Evolutionary conservation across 495 filamentous ascomycete genomes (phyloP).

Genomic region (Elaphomyces granulatus): DNA sequence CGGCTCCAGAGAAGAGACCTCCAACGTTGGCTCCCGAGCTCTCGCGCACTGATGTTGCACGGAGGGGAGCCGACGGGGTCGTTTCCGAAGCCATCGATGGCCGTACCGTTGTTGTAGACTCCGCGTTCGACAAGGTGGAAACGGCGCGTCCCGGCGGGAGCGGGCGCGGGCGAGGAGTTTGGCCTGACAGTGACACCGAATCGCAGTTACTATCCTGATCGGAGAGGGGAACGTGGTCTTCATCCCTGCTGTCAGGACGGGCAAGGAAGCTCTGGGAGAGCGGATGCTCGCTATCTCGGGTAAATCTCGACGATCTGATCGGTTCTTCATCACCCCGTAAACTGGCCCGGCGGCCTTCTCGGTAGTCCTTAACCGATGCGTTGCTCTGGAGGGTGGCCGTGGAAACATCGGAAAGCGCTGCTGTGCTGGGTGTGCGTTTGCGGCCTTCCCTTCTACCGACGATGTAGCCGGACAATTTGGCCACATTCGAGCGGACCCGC

Average conservation of each 20-base stretch:
- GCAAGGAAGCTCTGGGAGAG: slow-evolving; percentile 69
- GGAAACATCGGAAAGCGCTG: slow-evolving; percentile 17
- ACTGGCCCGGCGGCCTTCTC: slow-evolving; percentile 48
- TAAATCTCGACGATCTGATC: slow-evolving; percentile 35
- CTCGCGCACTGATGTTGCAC: slow-evolving; percentile 11
- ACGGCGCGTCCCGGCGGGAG: slow-evolving; percentile 34
- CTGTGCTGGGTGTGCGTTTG: slow-evolving; percentile 25
- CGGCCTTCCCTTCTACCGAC: slow-evolving; percentile 42
- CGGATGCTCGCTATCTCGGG: slow-evolving; percentile 52
- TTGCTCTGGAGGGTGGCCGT: slow-evolving; percentile 17
- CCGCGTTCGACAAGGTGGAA: slow-evolving; percentile 46
- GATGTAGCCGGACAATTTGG: slow-evolving; percentile 45
- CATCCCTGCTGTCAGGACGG: slow-evolving; percentile 44
- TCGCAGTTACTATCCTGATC: slow-evolving; percentile 22
- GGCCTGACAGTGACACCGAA: slow-evolving; percentile 21
- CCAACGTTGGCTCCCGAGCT: slow-evolving; percentile 27
- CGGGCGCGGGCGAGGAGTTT: slow-evolving; percentile 30
- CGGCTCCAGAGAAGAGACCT: slow-evolving; percentile 43
- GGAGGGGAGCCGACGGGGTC: slow-evolving; percentile 22
- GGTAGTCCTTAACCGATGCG: slow-evolving; percentile 20
- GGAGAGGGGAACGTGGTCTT: slow-evolving; percentile 31
- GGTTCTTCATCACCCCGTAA: slow-evolving; percentile 57
- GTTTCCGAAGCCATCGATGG: slow-evolving; percentile 21
- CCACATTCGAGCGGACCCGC: slow-evolving; percentile 38
- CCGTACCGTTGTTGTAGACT: slow-evolving; percentile 47